These are phyloP conservation scores for Beauveria rudraprayagi DNA, from an alignment of 2,329 filamentous ascomycete genomes.

Conservation along the genomic window DNA sequence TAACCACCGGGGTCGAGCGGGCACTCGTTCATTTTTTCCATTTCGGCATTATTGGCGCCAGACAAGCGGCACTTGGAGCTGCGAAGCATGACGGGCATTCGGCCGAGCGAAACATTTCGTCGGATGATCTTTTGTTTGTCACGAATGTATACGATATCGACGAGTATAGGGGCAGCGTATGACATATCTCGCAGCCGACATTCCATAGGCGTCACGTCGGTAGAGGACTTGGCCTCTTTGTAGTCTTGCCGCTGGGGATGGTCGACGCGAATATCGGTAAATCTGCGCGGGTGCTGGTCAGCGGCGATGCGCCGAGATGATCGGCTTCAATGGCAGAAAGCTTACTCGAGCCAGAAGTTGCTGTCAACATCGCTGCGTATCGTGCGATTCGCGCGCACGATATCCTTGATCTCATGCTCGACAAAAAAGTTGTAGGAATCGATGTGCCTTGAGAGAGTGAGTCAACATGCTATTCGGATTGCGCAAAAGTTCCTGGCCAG, in stretches of 20 bases:
- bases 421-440: slow-evolving; percentile 99
- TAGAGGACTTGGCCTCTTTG: slow-evolving; percentile 60
- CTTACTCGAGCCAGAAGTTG: slow-evolving; percentile 76
- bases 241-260: slow-evolving; percentile 71
- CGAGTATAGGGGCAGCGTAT: slow-evolving; percentile 90
- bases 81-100: slow-evolving; percentile 94
- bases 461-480: not conserved
- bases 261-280: slow-evolving; percentile 83
- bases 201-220: slow-evolving; percentile 86
- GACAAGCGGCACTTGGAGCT: slow-evolving; percentile 87
- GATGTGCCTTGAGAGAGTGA: slow-evolving; percentile 52
- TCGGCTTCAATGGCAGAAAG: slow-evolving; percentile 14
- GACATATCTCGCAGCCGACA: slow-evolving; percentile 94
- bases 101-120: slow-evolving; percentile 72
- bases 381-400: slow-evolving; percentile 81
- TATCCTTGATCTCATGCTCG: slow-evolving; percentile 93
- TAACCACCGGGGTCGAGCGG: slow-evolving; percentile 94
- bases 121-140: slow-evolving; percentile 68
- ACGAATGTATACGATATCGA: slow-evolving; percentile 85
- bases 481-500: not conserved
- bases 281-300: slow-evolving; percentile 28
- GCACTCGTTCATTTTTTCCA: slow-evolving; percentile 92
- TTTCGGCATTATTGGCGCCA: slow-evolving; percentile 75
- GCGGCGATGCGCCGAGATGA: not conserved
- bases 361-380: slow-evolving; percentile 89